Evolutionary conservation across 139 green algal genomes (phyloP), one percentile per base, ranked within the genome.

Genomic region (Volvox africanus): DNA sequence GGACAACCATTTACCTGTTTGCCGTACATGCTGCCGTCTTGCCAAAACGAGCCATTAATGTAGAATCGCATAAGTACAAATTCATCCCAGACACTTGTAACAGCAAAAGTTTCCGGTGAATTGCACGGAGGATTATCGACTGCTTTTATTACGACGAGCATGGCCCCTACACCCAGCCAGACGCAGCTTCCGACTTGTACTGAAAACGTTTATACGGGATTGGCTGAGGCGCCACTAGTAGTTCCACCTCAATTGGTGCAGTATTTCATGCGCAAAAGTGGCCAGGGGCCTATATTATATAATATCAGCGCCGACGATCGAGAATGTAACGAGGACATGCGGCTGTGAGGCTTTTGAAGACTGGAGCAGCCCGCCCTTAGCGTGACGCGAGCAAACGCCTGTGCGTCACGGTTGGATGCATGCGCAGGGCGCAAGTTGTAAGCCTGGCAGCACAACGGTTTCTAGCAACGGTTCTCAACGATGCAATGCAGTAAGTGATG

Each of bases 311-410:
- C 85, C 0, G 85, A 89, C 19, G 85, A 89, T 18, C 69, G 69
- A 24, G 85, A 89, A 50, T 82, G 69, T 37, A 89, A 89, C 69
- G 85, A 89, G 69, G 85, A 89, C 85, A 89, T 89, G 85, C 85
- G 85, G 2, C 21, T 89, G 85, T 89, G 19, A 89, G 85, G 44
- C 17, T 17, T 61, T 13, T n/a, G n/a, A n/a, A n/a, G n/a, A n/a
- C 73, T 21, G 35, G 16, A 22, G 73, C 44, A 55, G 44, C 9
- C 44, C 44, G 44, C 44, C 44, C 44, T 55, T 55, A 55, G 44
- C 44, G 44, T 9, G 44, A 55, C 44, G 44, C 44, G 5, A 55
- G 44, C 44, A 55, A 55, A 28, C 67, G 67, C 67, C 67, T 75
- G 5, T 28, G 24, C 67, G 5, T 14, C 67, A 26, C 44, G 44